Evolutionary conservation across 2,329 filamentous ascomycete genomes (phyloP), one percentile per base, ranked within the genome.

Genomic region (Fusarium nygamai): DNA sequence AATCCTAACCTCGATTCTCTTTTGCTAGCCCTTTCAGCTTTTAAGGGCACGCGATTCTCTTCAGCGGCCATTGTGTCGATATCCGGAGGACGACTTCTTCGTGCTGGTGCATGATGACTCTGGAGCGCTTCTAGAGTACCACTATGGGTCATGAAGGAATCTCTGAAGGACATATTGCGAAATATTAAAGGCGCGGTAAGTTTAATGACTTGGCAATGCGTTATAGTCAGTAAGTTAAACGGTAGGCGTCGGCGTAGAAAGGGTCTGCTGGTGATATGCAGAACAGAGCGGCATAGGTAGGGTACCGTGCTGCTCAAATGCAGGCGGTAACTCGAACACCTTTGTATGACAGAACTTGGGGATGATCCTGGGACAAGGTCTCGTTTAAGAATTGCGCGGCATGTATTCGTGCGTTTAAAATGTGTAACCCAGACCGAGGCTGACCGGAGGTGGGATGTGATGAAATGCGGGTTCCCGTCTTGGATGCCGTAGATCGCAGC

Each of bases 1-100:
- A 90, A 78, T 8, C 86, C 88, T 58, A 89, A 76, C 66, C 84
- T 86, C 22, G 88, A 90, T 68, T 89, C 88, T 70, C 88, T 83
- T 77, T 83, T 85, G 62, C 78, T 79, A 31, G 84, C 74, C 73
- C 84, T 88, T 53, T 84, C 83, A 11, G 80, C 72, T 43, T 86
- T 85, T 64, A 88, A 71, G 19, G 86, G 84, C 10, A 86, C 75
- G 34, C 84, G 82, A 53, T 81, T 81, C 64, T 83, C 82, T 57
- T 78, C 76, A 22, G 71, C 34, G 48, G 69, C 63, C 75, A 78
- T 72, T 31, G 66, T 62, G 24, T 79, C 70, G 47, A 79, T 74
- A 51, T 79, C 70, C 38, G 77, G 77, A 10, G 77, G 77, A 46
- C 77, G 78, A 57, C 53, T 75, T 63, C 78, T 75, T 67, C 77